These are phyloP conservation scores for Candida pseudoglaebosa DNA, from an alignment of 805 yeast genomes.

Conservation along the genomic window DNA sequence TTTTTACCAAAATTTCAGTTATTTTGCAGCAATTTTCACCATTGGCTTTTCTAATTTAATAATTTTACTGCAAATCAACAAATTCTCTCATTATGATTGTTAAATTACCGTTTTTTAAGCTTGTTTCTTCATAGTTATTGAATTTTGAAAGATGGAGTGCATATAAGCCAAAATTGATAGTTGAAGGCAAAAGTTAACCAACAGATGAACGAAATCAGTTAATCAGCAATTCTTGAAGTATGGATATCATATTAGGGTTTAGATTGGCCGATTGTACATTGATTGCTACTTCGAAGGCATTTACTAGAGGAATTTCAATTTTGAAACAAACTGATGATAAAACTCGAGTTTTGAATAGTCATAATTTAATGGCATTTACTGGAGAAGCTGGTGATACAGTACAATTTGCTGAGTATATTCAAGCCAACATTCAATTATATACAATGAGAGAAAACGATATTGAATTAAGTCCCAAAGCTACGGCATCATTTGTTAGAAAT, in stretches of 20 bases:
- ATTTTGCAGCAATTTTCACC: no score
- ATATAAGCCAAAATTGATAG: background rate
- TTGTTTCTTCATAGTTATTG: background rate
- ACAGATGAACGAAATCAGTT: background rate
- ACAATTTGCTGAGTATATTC: slow-evolving; percentile 90
- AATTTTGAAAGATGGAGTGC: background rate
- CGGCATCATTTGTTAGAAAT: slow-evolving; percentile 83
- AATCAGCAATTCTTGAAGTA: slow-evolving; percentile 21
- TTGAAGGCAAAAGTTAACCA: background rate
- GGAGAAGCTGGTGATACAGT: slow-evolving; percentile 98
- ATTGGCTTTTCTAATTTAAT: no score
- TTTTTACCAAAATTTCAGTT: no score
- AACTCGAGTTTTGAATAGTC: slow-evolving; percentile 62
- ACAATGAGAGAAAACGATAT: slow-evolving; percentile 74
- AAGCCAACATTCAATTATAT: slow-evolving; percentile 86
- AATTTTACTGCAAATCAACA: no score
- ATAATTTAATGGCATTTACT: slow-evolving; percentile 79
- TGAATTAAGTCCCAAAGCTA: slow-evolving; percentile 80
- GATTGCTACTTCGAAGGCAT: slow-evolving; percentile 92
- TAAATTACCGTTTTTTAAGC: background rate
- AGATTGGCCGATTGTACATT: slow-evolving; percentile 76
- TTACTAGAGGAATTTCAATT: slow-evolving; percentile 58
- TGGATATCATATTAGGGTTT: slow-evolving; percentile 92
- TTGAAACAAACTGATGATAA: slow-evolving; percentile 42
- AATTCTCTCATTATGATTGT: no score